Evolutionary conservation across 1,139 yeast species (phyloP).

Genomic region (Pneumocystis oryctolagi): DNA sequence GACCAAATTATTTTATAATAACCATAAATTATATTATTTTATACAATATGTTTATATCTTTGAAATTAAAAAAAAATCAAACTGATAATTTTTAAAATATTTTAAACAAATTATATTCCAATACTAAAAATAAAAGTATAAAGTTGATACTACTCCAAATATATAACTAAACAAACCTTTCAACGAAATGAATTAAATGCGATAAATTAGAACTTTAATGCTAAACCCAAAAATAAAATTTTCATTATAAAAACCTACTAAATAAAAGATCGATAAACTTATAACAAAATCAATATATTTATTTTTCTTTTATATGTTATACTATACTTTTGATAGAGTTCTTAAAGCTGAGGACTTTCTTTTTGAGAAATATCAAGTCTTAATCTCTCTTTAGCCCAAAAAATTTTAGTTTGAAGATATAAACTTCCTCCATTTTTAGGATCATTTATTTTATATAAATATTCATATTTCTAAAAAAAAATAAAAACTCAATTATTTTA

Average conservation of each 20-base stretch:
- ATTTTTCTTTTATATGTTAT: not conserved
- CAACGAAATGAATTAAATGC: not conserved
- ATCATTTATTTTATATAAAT: conserved; percentile 73
- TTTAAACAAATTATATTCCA: not conserved
- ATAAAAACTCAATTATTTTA: not conserved
- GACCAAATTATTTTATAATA: too few species aligned
- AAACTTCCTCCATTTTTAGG: conserved; percentile 91
- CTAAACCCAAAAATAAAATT: not conserved
- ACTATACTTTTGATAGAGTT: not conserved
- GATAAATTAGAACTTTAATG: not conserved
- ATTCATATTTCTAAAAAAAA: conserved; percentile 42
- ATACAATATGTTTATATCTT: too few species aligned
- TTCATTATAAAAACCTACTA: not conserved
- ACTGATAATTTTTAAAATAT: too few species aligned
- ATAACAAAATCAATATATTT: not conserved
- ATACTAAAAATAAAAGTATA: too few species aligned
- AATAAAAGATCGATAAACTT: not conserved
- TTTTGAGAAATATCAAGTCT: conserved; percentile 33
- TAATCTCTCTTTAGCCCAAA: conserved; percentile 60
- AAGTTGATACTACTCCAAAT: not conserved
- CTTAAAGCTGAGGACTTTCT: not conserved
- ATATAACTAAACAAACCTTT: not conserved
- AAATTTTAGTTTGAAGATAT: conserved; percentile 81
- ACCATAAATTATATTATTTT: too few species aligned
- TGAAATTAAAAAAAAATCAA: too few species aligned